A percentile compares a stretch with the other conserved stretches of the same genome.
These are phyloP conservation scores for Globisporangium spiculum DNA, from an alignment of 352 stramenopile genomes.

Conservation along the genomic window DNA sequence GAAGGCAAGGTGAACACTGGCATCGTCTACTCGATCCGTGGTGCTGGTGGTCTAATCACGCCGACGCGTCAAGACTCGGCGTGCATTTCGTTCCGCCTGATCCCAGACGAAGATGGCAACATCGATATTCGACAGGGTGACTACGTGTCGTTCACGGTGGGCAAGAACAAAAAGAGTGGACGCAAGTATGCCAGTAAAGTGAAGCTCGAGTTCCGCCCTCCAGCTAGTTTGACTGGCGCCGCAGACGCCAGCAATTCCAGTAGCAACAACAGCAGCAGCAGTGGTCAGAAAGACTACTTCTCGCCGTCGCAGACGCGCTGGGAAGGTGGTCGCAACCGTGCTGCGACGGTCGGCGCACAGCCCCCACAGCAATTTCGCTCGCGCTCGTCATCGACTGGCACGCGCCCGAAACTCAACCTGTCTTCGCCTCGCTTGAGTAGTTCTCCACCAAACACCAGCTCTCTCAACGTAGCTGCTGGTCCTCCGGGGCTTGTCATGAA, in stretches of 20 bases:
- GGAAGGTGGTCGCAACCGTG: conserved; percentile 52
- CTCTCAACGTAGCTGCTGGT: conserved; percentile 19
- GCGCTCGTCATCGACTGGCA: conserved; percentile 58
- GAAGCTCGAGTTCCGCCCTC: conserved; percentile 85
- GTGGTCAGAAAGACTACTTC: conserved; percentile 61
- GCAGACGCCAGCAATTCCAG: conserved; percentile 20
- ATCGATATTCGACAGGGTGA: conserved; percentile 83
- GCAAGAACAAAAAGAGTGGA: conserved; percentile 89
- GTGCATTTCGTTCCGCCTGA: conserved; percentile 86
- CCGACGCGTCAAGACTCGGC: conserved; percentile 79
- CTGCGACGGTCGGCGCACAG: conserved; percentile 42
- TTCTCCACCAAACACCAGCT: conserved; percentile 36
- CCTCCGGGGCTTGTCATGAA: conserved; percentile 39
- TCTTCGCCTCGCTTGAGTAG: conserved; percentile 59
- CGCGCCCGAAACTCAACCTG: conserved; percentile 55
- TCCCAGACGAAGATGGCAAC: conserved; percentile 83
- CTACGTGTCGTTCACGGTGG: conserved; percentile 87
- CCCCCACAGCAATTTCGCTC: conserved; percentile 43
- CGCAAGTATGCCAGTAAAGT: conserved; percentile 88
- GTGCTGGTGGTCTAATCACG: conserved; percentile 79
- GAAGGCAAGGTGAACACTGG: conserved; percentile 87
- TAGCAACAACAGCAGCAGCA: conserved; percentile 21
- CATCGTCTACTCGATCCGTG: conserved; percentile 85
- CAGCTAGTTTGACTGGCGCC: conserved; percentile 41
- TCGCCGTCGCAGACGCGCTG: conserved; percentile 45